A percentile compares a stretch with the other conserved stretches of the same genome.
phyloP scores from a whole-genome alignment of 495 filamentous ascomycete genomes.

The Xylaria flabelliformis region DNA sequence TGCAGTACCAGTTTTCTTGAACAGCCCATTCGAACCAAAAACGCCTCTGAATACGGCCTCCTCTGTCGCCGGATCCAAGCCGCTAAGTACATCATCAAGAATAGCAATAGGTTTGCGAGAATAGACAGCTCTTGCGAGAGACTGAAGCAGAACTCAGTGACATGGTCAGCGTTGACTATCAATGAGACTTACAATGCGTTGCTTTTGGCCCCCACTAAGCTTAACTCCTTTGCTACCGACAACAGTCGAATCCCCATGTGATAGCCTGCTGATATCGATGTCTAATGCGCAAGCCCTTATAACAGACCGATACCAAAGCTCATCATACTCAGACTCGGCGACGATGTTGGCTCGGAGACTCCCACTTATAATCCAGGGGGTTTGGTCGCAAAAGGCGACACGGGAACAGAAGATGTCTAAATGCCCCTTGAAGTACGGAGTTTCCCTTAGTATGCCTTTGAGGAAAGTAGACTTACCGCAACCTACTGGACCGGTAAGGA shows the following conservation, averaged over 20 bases:
- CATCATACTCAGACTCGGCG: conserved; percentile 56
- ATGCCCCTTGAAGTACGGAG: not conserved
- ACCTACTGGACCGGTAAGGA: conserved; percentile 42
- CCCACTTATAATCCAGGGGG: conserved; percentile 61
- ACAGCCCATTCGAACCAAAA: conserved; percentile 50
- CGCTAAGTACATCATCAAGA: conserved; percentile 43
- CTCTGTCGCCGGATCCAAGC: conserved; percentile 48
- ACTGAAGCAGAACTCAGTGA: not conserved
- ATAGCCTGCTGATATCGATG: conserved; percentile 57
- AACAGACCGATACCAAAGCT: conserved; percentile 59
- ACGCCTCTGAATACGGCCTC: conserved; percentile 58
- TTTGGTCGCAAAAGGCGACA: conserved; percentile 42
- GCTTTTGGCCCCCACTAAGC: conserved; percentile 65
- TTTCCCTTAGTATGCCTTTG: conserved; percentile 44
- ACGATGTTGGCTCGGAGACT: conserved; percentile 62
- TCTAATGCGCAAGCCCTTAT: conserved; percentile 61
- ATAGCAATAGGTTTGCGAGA: conserved; percentile 32
- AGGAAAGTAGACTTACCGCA: conserved; percentile 45
- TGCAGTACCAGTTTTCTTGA: conserved; percentile 44
- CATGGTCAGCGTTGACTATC: not conserved
- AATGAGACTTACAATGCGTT: conserved; percentile 51
- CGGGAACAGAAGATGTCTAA: not conserved
- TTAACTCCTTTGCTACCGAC: conserved; percentile 65
- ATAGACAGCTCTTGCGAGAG: conserved; percentile 41
- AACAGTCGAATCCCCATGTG: conserved; percentile 56